Evolutionary conservation across 768 basidiomycete genomes (phyloP).

Genomic region (Suillus paluster): DNA sequence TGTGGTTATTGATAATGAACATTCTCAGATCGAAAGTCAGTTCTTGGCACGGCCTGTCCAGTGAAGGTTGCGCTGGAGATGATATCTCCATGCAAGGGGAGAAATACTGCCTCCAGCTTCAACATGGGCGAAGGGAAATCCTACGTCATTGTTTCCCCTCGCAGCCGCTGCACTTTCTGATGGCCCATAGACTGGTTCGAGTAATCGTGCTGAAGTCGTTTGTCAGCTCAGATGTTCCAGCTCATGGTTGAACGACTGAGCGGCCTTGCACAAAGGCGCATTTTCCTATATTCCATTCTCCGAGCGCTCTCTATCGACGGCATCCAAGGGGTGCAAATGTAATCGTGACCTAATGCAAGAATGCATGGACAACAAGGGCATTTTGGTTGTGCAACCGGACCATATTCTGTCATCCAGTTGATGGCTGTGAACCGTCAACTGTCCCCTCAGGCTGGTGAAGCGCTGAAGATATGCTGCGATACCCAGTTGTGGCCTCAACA

Average conservation of each 20-base stretch:
- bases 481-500: constrained; percentile 17
- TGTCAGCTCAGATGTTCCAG: constrained; percentile 53
- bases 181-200: constrained; percentile 46
- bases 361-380: constrained; percentile 44
- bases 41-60: constrained; percentile 50
- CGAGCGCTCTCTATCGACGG: constrained; percentile 35
- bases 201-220: constrained; percentile 55
- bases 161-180: constrained; percentile 45
- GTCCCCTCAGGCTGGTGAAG: background rate
- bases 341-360: constrained; percentile 40
- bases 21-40: constrained; percentile 47
- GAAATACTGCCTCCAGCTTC: constrained; percentile 50
- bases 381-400: constrained; percentile 58
- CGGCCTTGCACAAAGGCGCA: constrained; percentile 48
- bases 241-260: constrained; percentile 47
- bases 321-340: constrained; percentile 19
- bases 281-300: constrained; percentile 58
- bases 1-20: background rate
- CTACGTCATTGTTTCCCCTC: constrained; percentile 52
- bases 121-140: constrained; percentile 67
- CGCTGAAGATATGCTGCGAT: constrained; percentile 27
- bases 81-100: constrained; percentile 42
- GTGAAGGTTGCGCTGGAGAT: constrained; percentile 47
- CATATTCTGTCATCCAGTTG: constrained; percentile 54
- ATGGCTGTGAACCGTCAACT: constrained; percentile 46